A percentile compares a stretch with the other conserved stretches of the same genome.
Conservation (phyloP, 176 grass and related monocot genomes). For the Dendrocalamus sinicus region DNA sequence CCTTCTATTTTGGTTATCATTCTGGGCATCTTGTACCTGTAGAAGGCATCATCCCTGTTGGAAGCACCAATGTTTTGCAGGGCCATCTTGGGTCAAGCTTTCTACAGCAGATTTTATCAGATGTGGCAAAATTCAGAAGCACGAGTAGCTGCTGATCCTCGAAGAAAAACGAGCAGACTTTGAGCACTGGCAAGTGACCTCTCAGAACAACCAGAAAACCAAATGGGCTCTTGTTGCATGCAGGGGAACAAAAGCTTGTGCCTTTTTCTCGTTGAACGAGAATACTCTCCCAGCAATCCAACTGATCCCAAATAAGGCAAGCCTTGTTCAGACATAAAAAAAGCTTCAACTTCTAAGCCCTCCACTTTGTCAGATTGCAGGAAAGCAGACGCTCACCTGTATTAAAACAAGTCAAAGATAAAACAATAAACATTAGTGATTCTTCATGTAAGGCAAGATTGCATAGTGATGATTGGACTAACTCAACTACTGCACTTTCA, state of each 20-base stretch:
- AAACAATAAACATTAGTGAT: neutral
- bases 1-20: conserved; percentile 90
- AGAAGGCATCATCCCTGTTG: conserved; percentile 92
- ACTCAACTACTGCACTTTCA: neutral
- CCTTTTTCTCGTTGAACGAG: conserved; percentile 53
- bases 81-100: conserved; percentile 58
- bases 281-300: conserved; percentile 67
- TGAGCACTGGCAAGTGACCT: conserved; percentile 20
- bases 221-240: conserved; percentile 52
- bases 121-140: conserved; percentile 3
- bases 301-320: conserved; percentile 54
- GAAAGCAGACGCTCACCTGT: conserved; percentile 39
- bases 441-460: neutral
- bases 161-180: neutral
- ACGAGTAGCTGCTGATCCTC: conserved; percentile 14
- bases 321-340: conserved; percentile 68
- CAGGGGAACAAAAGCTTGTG: conserved; percentile 38
- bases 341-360: conserved; percentile 48
- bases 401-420: neutral
- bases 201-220: conserved; percentile 37
- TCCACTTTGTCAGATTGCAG: conserved; percentile 53
- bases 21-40: conserved; percentile 92
- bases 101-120: conserved; percentile 39
- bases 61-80: conserved; percentile 85
- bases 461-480: neutral